Percentiles rank a stretch among this genome's conserved stretches.
These are phyloP conservation scores for Pachysandra terminalis DNA, from an alignment of 164 flowering plant genomes.

Conservation along the genomic window DNA sequence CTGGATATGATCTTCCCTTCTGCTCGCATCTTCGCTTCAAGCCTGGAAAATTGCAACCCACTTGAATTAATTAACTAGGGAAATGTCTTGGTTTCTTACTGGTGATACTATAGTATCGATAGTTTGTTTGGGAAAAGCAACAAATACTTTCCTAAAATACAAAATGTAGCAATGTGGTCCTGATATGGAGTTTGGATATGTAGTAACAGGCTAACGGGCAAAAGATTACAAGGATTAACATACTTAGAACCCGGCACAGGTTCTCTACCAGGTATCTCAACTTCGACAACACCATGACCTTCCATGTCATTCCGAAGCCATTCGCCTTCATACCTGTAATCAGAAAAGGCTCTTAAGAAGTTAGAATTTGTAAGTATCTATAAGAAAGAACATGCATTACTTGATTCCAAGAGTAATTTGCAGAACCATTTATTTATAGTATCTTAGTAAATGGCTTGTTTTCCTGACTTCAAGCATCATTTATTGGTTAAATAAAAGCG, in stretches of 20 bases:
- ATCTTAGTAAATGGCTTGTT: background rate
- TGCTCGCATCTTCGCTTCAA: conserved; percentile 87
- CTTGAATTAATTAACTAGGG: background rate
- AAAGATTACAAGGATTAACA: conserved; percentile 21
- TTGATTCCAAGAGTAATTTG: background rate
- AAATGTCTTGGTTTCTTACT: background rate
- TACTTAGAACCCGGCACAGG: conserved; percentile 96
- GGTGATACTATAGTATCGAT: background rate
- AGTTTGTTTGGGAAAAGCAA: too few species aligned
- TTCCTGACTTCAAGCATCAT: too few species aligned
- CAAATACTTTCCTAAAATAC: too few species aligned
- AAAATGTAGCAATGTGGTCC: too few species aligned
- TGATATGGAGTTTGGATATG: too few species aligned
- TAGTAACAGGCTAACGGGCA: too few species aligned
- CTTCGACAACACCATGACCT: conserved; percentile 97
- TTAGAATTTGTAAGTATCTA: too few species aligned
- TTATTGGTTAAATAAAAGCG: too few species aligned
- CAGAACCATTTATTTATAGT: background rate
- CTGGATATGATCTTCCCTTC: conserved; percentile 69
- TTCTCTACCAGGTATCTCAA: conserved; percentile 74
- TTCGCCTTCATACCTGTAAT: conserved; percentile 92
- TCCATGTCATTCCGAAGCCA: conserved; percentile 89
- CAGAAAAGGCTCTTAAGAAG: conserved; percentile 8
- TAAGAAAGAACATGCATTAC: background rate
- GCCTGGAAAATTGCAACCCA: conserved; percentile 37